These are phyloP conservation scores for Ocimum tenuiflorum DNA, from an alignment of 257 asterid genomes.

Conservation along the genomic window DNA sequence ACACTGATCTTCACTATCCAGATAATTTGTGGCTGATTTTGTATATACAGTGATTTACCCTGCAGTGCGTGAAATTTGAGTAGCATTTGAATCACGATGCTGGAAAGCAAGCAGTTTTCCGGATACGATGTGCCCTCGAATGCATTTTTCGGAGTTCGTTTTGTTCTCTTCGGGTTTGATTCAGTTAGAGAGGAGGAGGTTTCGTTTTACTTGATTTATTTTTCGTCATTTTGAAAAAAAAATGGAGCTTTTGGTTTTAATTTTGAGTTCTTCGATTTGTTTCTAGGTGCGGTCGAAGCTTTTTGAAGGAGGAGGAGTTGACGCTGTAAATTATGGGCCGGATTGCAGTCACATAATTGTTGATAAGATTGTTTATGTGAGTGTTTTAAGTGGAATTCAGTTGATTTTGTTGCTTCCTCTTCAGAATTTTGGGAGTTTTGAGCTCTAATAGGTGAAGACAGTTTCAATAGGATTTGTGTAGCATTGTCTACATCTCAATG, in stretches of 20 bases:
- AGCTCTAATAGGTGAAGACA: not conserved
- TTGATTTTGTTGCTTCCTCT: not conserved
- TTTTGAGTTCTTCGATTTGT: not conserved
- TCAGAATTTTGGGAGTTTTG: not conserved
- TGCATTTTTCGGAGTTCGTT: conserved; percentile 50
- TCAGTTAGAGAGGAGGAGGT: conserved; percentile 43
- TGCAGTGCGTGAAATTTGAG: conserved; percentile 2
- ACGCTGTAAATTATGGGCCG: conserved; percentile 51
- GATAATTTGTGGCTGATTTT: not conserved
- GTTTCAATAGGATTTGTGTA: not conserved
- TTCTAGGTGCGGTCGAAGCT: conserved; percentile 56
- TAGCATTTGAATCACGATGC: conserved; percentile 18
- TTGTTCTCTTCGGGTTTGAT: conserved; percentile 62
- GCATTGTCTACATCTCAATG: not conserved
- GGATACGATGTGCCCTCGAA: conserved; percentile 29
- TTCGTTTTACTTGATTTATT: not conserved
- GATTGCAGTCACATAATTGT: conserved; percentile 73
- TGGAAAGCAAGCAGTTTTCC: conserved; percentile 28
- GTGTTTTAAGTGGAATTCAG: conserved; percentile 15
- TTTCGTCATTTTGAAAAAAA: not conserved
- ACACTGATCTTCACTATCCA: not conserved
- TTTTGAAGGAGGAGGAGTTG: conserved; percentile 67
- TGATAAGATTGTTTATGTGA: conserved; percentile 56
- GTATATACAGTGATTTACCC: conserved; percentile 6
- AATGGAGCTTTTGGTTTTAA: not conserved